These are phyloP conservation scores for Penicillium verhagenii DNA, from an alignment of 495 filamentous ascomycete genomes.

Conservation along the genomic window DNA sequence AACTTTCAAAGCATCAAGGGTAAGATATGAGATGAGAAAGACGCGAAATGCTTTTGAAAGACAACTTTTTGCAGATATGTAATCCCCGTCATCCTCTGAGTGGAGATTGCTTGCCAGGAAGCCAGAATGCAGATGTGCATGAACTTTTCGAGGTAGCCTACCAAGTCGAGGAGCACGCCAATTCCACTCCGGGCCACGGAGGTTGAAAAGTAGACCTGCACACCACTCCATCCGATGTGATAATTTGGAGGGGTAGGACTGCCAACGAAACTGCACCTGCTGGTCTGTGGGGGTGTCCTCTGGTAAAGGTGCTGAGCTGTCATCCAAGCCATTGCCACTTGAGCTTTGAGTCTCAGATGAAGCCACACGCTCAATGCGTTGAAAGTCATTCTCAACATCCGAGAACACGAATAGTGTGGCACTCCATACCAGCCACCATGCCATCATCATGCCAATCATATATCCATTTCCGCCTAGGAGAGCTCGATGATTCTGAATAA, in stretches of 20 bases:
- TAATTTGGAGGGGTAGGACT: constrained; percentile 65
- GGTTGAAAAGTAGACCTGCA: constrained; percentile 63
- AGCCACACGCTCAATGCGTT: constrained; percentile 55
- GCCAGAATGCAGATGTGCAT: constrained; percentile 35
- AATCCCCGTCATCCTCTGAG: constrained; percentile 7
- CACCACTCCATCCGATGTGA: constrained; percentile 69
- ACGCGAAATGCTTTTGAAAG: constrained; percentile 44
- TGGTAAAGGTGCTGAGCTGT: not conserved
- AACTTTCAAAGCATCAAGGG: constrained; percentile 64
- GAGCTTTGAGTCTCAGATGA: not conserved
- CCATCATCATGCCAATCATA: constrained; percentile 61
- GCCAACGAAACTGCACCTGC: constrained; percentile 53
- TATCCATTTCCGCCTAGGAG: constrained; percentile 61
- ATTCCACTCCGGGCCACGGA: constrained; percentile 78
- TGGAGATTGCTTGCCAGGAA: constrained; percentile 4
- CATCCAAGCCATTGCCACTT: not conserved
- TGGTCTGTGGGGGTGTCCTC: not conserved
- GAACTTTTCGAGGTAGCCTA: constrained; percentile 52
- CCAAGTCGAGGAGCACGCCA: constrained; percentile 62
- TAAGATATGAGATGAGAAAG: constrained; percentile 56
- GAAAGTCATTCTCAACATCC: constrained; percentile 63
- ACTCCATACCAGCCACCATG: constrained; percentile 68
- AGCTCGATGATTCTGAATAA: constrained; percentile 46
- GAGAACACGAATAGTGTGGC: constrained; percentile 61
- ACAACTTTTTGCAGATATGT: constrained; percentile 38